phyloP scores from a whole-genome alignment of 768 basidiomycete species.

The Suillus hirtellus region DNA sequence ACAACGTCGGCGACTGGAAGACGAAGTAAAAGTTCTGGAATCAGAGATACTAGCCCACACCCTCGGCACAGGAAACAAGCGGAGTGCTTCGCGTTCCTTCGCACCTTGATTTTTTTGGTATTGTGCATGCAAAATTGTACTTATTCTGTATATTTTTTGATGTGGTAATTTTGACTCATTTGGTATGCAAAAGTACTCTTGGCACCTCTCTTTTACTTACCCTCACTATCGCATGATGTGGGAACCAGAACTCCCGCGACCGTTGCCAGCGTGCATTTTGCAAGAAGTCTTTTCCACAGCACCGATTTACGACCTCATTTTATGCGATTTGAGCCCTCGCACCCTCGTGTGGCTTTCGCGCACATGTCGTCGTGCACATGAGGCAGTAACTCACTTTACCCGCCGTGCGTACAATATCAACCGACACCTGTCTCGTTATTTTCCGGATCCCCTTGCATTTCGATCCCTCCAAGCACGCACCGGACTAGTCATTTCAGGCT shows the following conservation, averaged over 20 bases:
- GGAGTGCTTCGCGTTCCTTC: too few species aligned
- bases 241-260: not conserved
- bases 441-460: constrained; percentile 39
- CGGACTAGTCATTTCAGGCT: constrained; percentile 52
- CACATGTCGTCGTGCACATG: constrained; percentile 23
- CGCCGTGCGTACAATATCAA: constrained; percentile 37
- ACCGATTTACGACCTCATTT: constrained; percentile 25
- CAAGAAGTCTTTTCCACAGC: constrained; percentile 16
- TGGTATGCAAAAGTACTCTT: too few species aligned
- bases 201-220: not conserved
- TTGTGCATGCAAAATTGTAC: too few species aligned
- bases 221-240: not conserved
- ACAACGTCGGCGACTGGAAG: constrained; percentile 68
- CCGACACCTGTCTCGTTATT: constrained; percentile 36
- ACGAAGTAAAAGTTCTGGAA: constrained; percentile 59
- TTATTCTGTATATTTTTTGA: too few species aligned
- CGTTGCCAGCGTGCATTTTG: not conserved
- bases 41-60: constrained; percentile 45
- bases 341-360: constrained; percentile 25
- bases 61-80: too few species aligned
- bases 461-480: constrained; percentile 44
- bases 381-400: constrained; percentile 23
- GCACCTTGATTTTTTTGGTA: too few species aligned
- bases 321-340: constrained; percentile 23
- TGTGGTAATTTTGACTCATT: too few species aligned